Evolutionary conservation across 352 stramenopile genomes (phyloP).

Genomic region (Phytopythium mirpurense): DNA sequence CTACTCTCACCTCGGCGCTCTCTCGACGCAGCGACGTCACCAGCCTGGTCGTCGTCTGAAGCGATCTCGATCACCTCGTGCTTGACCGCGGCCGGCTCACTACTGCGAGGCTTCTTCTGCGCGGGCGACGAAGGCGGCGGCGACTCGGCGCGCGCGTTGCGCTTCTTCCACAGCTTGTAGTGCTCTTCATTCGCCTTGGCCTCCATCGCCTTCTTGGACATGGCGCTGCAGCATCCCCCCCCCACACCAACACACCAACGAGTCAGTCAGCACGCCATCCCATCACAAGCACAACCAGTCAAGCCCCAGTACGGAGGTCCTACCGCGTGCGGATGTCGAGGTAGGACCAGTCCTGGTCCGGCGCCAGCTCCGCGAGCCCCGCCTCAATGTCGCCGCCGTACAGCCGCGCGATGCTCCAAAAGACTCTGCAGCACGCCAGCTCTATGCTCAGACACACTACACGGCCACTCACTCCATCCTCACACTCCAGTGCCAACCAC

Average conservation of each 20-base stretch:
- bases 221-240: conserved; percentile 20
- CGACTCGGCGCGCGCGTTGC: not conserved
- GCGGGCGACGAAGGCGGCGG: not conserved
- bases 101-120: not conserved
- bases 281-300: not conserved
- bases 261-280: not conserved
- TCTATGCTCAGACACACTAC: too few species aligned
- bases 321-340: conserved; percentile 69
- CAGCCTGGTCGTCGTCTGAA: not conserved
- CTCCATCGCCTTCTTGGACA: conserved; percentile 77
- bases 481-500: too few species aligned
- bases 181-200: conserved; percentile 72
- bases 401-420: conserved; percentile 80
- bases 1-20: not conserved
- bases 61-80: conserved; percentile 3
- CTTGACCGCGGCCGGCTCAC: not conserved
- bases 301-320: too few species aligned
- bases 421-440: conserved; percentile 42
- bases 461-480: too few species aligned
- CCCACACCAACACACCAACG: conserved; percentile 5
- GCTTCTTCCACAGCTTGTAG: conserved; percentile 64
- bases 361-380: conserved; percentile 59
- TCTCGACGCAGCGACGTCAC: too few species aligned
- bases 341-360: conserved; percentile 82
- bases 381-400: conserved; percentile 69